Conservation (phyloP, 192 early-diverging fungal genomes). For the Entomortierella parvispora region DNA sequence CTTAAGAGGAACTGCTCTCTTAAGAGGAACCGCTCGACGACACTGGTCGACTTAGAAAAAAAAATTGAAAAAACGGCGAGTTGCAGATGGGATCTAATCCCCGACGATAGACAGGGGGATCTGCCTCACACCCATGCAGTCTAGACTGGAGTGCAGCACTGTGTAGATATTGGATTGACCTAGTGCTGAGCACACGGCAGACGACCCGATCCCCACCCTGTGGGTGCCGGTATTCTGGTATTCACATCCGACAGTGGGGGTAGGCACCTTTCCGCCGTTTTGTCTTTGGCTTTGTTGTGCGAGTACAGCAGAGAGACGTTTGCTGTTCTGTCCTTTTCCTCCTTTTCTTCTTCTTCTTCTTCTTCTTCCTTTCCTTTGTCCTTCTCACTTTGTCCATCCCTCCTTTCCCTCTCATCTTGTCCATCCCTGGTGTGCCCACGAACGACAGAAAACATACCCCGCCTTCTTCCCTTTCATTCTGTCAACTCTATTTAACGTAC, state of each 20-base stretch:
- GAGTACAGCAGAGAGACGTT: neutral
- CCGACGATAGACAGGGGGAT: neutral
- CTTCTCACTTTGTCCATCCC: neutral
- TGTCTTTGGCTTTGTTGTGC: neutral
- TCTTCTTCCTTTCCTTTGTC: neutral
- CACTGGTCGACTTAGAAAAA: too few species aligned
- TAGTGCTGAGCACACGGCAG: too few species aligned
- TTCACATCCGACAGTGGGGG: too few species aligned
- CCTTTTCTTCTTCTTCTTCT: constrained; percentile 2
- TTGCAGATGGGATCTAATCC: neutral
- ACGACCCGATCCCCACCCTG: constrained; percentile 1
- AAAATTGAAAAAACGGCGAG: neutral
- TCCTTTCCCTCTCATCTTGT: neutral
- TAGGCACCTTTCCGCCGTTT: neutral
- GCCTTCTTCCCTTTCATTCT: neutral
- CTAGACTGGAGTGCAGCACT: too few species aligned
- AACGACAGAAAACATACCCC: neutral
- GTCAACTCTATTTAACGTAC: too few species aligned
- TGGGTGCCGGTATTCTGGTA: neutral
- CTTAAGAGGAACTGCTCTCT: neutral
- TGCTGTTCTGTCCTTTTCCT: neutral
- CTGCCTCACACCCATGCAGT: too few species aligned
- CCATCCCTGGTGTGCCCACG: too few species aligned
- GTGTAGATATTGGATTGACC: too few species aligned
- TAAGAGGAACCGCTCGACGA: too few species aligned